phyloP scores from a whole-genome alignment of 306 rosid species.

The Delonix regia region DNA sequence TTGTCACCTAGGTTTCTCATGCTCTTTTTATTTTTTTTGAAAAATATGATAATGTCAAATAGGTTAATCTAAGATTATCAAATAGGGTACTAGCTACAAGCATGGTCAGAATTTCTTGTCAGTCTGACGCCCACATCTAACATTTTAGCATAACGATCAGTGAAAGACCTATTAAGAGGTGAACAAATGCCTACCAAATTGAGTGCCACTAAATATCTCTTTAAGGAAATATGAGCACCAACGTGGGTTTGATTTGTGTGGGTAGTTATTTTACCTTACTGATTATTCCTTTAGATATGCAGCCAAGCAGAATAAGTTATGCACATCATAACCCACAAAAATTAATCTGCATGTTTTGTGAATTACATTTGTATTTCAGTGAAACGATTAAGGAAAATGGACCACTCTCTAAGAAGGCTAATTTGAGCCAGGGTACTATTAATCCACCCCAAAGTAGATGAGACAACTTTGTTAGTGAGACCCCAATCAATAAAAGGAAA shows the following conservation, averaged over 20 bases:
- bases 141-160: too few relatives aligned
- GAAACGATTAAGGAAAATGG: constrained; percentile 32
- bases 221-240: too few relatives aligned
- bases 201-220: too few relatives aligned
- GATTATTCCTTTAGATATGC: background rate
- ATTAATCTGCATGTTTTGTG: background rate
- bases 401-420: constrained; percentile 53
- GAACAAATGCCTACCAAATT: too few relatives aligned
- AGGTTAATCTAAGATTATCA: too few relatives aligned
- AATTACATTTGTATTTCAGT: background rate
- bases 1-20: background rate
- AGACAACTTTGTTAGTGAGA: constrained; percentile 79
- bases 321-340: background rate
- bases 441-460: constrained; percentile 68
- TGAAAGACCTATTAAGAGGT: too few relatives aligned
- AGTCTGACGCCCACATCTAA: too few relatives aligned
- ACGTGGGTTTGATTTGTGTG: too few relatives aligned
- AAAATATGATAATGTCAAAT: background rate
- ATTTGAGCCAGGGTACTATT: constrained; percentile 53
- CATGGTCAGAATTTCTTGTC: too few relatives aligned
- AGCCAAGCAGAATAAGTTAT: background rate
- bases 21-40: background rate
- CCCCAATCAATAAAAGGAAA: constrained; percentile 64
- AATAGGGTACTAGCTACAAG: too few relatives aligned
- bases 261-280: background rate